phyloP scores from a whole-genome alignment of 441 rosid genomes.

The Manihot esculenta region DNA sequence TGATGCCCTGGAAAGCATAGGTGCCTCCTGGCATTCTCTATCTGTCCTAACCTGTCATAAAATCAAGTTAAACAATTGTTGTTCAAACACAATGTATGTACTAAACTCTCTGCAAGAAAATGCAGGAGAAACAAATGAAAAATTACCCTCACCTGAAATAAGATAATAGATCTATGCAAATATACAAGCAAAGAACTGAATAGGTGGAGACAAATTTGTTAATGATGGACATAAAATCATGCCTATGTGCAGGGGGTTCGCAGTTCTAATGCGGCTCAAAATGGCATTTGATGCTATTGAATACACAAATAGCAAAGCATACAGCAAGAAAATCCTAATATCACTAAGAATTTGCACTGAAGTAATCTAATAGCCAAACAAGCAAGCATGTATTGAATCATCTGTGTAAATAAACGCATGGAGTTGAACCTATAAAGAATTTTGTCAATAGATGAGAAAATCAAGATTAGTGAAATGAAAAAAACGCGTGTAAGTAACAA shows the following conservation, averaged over 20 bases:
- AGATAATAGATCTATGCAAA: constrained; percentile 9
- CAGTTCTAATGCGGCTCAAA: not conserved
- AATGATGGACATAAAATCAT: not conserved
- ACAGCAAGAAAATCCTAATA: not conserved
- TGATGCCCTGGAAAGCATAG: constrained; percentile 54
- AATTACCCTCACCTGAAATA: constrained; percentile 6
- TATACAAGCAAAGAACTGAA: constrained; percentile 5
- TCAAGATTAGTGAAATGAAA: not conserved
- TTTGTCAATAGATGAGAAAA: not conserved
- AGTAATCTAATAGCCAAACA: not conserved
- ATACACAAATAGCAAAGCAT: not conserved
- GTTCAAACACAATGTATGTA: not conserved
- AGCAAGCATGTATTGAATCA: not conserved
- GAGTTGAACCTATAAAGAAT: not conserved
- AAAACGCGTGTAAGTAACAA: not conserved
- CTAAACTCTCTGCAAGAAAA: constrained; percentile 7
- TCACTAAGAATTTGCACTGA: not conserved
- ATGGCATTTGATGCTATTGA: not conserved
- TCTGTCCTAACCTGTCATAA: constrained; percentile 76
- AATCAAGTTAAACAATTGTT: constrained; percentile 12
- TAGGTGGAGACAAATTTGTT: constrained; percentile 1
- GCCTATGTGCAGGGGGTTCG: not conserved
- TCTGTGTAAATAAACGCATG: not conserved
- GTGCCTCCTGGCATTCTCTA: constrained; percentile 68
- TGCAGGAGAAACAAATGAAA: constrained; percentile 5